These are phyloP conservation scores for Lycium barbarum DNA, from an alignment of 257 asterid species.

Conservation along the genomic window DNA sequence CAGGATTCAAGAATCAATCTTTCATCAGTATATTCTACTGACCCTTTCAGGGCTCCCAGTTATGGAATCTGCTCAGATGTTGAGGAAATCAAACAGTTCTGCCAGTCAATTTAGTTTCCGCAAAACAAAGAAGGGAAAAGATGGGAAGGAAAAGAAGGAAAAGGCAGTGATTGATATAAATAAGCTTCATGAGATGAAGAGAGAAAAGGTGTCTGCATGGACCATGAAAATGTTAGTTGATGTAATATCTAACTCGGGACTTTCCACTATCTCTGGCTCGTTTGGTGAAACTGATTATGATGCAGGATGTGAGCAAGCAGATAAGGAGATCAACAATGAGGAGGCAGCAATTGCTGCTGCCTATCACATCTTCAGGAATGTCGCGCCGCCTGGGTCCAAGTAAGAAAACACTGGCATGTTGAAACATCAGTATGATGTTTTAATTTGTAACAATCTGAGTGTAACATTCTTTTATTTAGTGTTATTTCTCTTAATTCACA, in stretches of 20 bases:
- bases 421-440: too few relatives aligned
- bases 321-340: slow-evolving; percentile 75
- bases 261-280: slow-evolving; percentile 66
- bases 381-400: slow-evolving; percentile 78
- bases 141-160: slow-evolving; percentile 64
- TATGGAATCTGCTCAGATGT: slow-evolving; percentile 61
- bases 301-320: slow-evolving; percentile 56
- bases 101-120: slow-evolving; percentile 59
- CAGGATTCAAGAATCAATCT: slow-evolving; percentile 75
- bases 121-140: slow-evolving; percentile 56
- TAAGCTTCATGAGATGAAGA: slow-evolving; percentile 78
- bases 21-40: slow-evolving; percentile 72
- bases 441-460: too few relatives aligned
- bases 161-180: slow-evolving; percentile 61
- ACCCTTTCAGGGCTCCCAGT: slow-evolving; percentile 76
- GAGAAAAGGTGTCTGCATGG: slow-evolving; percentile 87
- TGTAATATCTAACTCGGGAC: slow-evolving; percentile 71
- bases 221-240: slow-evolving; percentile 89
- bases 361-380: slow-evolving; percentile 74
- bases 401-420: slow-evolving; percentile 41
- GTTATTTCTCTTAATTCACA: too few relatives aligned
- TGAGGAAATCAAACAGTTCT: slow-evolving; percentile 61
- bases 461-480: too few relatives aligned
- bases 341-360: slow-evolving; percentile 93
- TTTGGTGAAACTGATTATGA: slow-evolving; percentile 56